These are phyloP conservation scores for Erysimum cheiri DNA, from an alignment of 441 rosid genomes.

Conservation along the genomic window DNA sequence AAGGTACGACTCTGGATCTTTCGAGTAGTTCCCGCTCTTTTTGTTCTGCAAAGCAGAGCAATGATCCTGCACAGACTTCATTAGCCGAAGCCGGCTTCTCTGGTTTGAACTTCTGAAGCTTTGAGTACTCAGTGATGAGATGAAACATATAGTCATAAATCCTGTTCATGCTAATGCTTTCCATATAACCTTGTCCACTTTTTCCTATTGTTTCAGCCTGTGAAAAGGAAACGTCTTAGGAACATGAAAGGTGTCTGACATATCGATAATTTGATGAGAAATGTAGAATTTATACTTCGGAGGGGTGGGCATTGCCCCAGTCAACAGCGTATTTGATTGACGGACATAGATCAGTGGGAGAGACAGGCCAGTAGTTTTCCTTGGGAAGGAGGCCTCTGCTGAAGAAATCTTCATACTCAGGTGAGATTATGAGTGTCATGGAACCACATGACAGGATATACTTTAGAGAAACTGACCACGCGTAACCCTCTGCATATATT, in stretches of 20 bases:
- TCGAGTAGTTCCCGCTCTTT: constrained; percentile 59
- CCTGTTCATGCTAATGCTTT: constrained; percentile 65
- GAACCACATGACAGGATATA: constrained; percentile 89
- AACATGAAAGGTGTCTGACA: background rate
- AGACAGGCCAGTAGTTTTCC: constrained; percentile 83
- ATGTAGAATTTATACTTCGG: constrained; percentile 53
- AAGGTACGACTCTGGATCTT: constrained; percentile 51
- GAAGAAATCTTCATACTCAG: constrained; percentile 87
- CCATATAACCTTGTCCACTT: constrained; percentile 80
- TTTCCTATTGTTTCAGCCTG: constrained; percentile 83
- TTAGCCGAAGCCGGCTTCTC: constrained; percentile 65
- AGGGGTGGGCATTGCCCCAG: constrained; percentile 80
- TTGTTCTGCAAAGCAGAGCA: constrained; percentile 76
- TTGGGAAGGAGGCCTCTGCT: constrained; percentile 76
- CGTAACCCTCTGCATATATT: constrained; percentile 94
- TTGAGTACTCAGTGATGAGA: constrained; percentile 74
- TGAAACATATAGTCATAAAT: constrained; percentile 90
- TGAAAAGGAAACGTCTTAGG: constrained; percentile 3
- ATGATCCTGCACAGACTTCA: constrained; percentile 68
- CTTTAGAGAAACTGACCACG: constrained; percentile 97
- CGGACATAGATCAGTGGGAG: constrained; percentile 60
- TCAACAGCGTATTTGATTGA: constrained; percentile 81
- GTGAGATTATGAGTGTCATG: constrained; percentile 72
- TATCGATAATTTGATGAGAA: background rate
- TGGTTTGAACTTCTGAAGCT: constrained; percentile 77